Conservation (phyloP, 768 basidiomycete species). For the Boletus patriciae region DNA sequence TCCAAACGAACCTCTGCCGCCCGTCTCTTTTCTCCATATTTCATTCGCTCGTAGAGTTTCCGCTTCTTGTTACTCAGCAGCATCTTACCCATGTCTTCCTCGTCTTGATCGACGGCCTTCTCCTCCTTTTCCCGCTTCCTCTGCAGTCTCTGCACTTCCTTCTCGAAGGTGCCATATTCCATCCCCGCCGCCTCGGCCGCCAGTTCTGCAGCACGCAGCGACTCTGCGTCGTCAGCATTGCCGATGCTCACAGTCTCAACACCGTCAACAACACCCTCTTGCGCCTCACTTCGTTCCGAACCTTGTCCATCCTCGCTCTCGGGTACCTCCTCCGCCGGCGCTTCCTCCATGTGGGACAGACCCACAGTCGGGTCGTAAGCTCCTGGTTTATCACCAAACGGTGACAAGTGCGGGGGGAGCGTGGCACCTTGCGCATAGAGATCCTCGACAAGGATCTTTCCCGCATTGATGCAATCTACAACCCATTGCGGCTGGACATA, state of each 20-base stretch:
- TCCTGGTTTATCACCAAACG: slow-evolving; percentile 81
- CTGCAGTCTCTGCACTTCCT: slow-evolving; percentile 62
- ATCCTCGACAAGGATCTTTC: slow-evolving; percentile 81
- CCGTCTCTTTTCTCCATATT: slow-evolving; percentile 78
- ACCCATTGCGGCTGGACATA: slow-evolving; percentile 98
- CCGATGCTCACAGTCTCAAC: slow-evolving; percentile 30
- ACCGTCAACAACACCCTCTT: slow-evolving; percentile 32
- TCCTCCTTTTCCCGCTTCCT: slow-evolving; percentile 39
- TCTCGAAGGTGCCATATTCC: slow-evolving; percentile 77
- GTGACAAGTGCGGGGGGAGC: slow-evolving; percentile 93
- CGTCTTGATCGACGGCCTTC: slow-evolving; percentile 41
- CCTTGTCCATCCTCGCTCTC: slow-evolving; percentile 31
- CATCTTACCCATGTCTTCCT: slow-evolving; percentile 95
- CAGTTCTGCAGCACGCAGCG: slow-evolving; percentile 83
- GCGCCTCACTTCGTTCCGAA: slow-evolving; percentile 20
- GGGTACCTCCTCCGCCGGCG: slow-evolving; percentile 31
- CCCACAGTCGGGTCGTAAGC: slow-evolving; percentile 68
- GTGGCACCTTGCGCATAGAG: slow-evolving; percentile 81
- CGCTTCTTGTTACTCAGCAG: slow-evolving; percentile 95
- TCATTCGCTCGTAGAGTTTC: slow-evolving; percentile 93
- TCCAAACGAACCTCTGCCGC: slow-evolving; percentile 66
- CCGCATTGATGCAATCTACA: slow-evolving; percentile 91
- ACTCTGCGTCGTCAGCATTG: slow-evolving; percentile 56
- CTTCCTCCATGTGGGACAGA: slow-evolving; percentile 19
- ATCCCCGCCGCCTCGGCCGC: slow-evolving; percentile 88